These are phyloP conservation scores for Penicillium sp. DNA, from an alignment of 2,329 filamentous ascomycete species.

Conservation along the genomic window DNA sequence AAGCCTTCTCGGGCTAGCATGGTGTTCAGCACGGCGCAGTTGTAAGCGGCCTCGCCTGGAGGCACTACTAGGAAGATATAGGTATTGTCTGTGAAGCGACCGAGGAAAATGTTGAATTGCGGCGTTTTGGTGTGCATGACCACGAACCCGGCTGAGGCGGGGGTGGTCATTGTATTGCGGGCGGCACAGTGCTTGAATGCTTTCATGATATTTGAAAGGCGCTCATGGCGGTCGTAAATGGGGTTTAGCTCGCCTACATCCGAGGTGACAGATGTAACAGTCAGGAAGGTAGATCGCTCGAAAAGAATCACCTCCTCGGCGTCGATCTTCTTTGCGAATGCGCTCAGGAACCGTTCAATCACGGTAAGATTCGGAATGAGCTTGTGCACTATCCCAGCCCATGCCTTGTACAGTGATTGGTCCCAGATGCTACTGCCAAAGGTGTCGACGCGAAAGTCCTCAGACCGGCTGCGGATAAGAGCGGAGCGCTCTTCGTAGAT, in stretches of 20 bases:
- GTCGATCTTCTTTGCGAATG: conserved; percentile 80
- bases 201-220: conserved; percentile 95
- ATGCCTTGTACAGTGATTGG: conserved; percentile 95
- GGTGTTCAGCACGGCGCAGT: conserved; percentile 85
- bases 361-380: conserved; percentile 88
- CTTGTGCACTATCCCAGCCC: conserved; percentile 97
- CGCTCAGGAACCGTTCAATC: conserved; percentile 81
- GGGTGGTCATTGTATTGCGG: conserved; percentile 45
- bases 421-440: conserved; percentile 99
- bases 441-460: conserved; percentile 72
- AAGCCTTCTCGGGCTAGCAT: conserved; percentile 83
- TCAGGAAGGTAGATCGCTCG: conserved; percentile 92
- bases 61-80: conserved; percentile 92
- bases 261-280: conserved; percentile 87
- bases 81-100: conserved; percentile 95
- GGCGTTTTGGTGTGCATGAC: conserved; percentile 52
- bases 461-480: conserved; percentile 72
- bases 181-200: conserved; percentile 83
- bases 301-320: conserved; percentile 93
- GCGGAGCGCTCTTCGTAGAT: conserved; percentile 82
- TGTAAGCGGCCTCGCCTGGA: conserved; percentile 86
- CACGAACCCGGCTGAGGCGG: conserved; percentile 43
- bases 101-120: conserved; percentile 89
- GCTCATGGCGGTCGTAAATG: conserved; percentile 88
- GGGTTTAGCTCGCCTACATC: conserved; percentile 75